phyloP scores from a whole-genome alignment of 1,139 yeast genomes.

The Geotrichum phurueaensis region DNA sequence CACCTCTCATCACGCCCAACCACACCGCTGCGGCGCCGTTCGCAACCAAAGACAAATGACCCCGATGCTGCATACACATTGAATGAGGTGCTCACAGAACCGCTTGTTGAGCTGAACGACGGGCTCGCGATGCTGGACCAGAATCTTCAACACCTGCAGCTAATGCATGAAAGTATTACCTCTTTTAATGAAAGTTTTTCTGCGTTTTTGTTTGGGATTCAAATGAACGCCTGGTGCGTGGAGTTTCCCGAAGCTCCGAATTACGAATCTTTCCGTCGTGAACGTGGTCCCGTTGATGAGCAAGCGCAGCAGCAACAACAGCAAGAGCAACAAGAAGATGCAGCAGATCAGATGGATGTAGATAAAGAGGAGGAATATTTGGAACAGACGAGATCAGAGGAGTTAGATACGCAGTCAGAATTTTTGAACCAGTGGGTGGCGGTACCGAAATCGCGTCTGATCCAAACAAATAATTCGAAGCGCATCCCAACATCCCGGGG shows the following conservation, averaged over 20 bases:
- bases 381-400: not conserved
- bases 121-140: constrained; percentile 49
- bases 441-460: not conserved
- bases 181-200: constrained; percentile 61
- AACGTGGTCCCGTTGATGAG: not conserved
- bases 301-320: not conserved
- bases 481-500: not conserved
- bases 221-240: constrained; percentile 66
- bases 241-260: constrained; percentile 48
- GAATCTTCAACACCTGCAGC: constrained; percentile 45
- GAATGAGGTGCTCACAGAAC: constrained; percentile 1
- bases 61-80: constrained; percentile 1
- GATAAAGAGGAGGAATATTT: not conserved
- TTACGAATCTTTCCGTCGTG: not conserved
- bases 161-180: constrained; percentile 46
- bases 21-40: constrained; percentile 17
- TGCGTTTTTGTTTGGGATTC: constrained; percentile 55
- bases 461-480: not conserved
- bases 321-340: not conserved
- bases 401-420: not conserved
- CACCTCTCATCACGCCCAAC: constrained; percentile 15
- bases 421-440: not conserved
- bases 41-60: constrained; percentile 3
- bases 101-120: constrained; percentile 42
- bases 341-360: not conserved